Evolutionary conservation across 2,329 filamentous ascomycete genomes (phyloP).

Genomic region (Alternaria tenuissima): DNA sequence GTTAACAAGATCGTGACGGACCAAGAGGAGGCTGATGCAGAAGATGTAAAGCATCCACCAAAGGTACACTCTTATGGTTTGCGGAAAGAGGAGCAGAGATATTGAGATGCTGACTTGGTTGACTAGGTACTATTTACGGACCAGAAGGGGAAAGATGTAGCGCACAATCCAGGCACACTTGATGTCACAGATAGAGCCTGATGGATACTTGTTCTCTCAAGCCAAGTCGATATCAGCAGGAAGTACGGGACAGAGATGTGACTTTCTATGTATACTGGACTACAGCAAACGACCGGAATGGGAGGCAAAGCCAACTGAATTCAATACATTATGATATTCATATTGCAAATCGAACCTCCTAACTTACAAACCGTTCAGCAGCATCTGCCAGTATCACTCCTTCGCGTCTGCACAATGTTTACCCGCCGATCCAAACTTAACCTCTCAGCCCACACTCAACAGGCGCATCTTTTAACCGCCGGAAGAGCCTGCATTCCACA

Average conservation of each 20-base stretch:
- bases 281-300: neutral
- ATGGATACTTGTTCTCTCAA: neutral
- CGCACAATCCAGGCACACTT: conserved; percentile 52
- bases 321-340: neutral
- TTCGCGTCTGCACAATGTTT: conserved; percentile 1
- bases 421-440: neutral
- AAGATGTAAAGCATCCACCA: conserved; percentile 54
- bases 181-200: conserved; percentile 19
- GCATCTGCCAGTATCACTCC: neutral
- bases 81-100: neutral
- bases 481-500: conserved; percentile 16
- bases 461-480: conserved; percentile 19
- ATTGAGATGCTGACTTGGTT: neutral
- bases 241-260: neutral
- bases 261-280: neutral
- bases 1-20: conserved; percentile 52
- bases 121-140: conserved; percentile 51
- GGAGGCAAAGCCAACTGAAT: neutral
- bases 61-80: conserved; percentile 40
- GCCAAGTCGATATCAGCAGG: neutral
- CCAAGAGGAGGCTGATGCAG: conserved; percentile 47
- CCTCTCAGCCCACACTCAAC: neutral
- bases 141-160: conserved; percentile 52
- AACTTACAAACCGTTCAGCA: neutral
- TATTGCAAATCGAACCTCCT: neutral